Evolutionary conservation across 2,329 filamentous ascomycete species (phyloP), one percentile per base, ranked within the genome.

Genomic region (Monosporascus ibericus): DNA sequence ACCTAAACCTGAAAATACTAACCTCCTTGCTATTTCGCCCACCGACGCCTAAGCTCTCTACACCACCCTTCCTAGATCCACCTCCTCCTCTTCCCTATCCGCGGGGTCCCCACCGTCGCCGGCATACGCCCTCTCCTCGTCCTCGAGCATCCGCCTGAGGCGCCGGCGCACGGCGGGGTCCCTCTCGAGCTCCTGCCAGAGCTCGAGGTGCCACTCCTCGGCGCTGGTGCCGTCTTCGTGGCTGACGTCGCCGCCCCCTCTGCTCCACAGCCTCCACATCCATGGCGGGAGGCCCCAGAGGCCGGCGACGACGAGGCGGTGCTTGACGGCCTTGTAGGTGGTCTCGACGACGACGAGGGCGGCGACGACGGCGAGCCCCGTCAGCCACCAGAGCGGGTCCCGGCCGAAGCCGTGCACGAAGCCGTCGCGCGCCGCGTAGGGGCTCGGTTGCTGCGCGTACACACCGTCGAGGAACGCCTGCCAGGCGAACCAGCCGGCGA

Each of bases 321-420:
- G 72, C 59, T 76, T 77, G 8, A 70, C 53, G 1, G 72, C 68
- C 55, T 75, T 81, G 55, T 85, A 79, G 2, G 78, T 75, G 6
- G 90, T 68, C 61, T 95, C 89, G 42, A 90, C 75, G 14, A 84
- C 68, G 14, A 85, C 72, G 4, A 88, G 77, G 0, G 81, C 68
- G 8, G 85, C 80, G 25, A 88, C 70, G 44, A 92, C 74, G 2
- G 92, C 42, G 6, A 46, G 14, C 14, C 11, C 70, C 0, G 82
- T 82, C 2, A 80, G 72, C 88, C 89, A 95, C 87, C 90, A 95
- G 1, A 80, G 72, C 0, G 81, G 70, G 55, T 89, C 86, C 22
- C 72, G 74, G 15, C 90, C 90, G 52, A 87, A 92, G 0, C 78
- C 76, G 18, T 75, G 66, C 7, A 84, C 74, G 60, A 95, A 87